These are phyloP conservation scores for Aspergillus ustus DNA, from an alignment of 2,329 filamentous ascomycete species.

Conservation along the genomic window DNA sequence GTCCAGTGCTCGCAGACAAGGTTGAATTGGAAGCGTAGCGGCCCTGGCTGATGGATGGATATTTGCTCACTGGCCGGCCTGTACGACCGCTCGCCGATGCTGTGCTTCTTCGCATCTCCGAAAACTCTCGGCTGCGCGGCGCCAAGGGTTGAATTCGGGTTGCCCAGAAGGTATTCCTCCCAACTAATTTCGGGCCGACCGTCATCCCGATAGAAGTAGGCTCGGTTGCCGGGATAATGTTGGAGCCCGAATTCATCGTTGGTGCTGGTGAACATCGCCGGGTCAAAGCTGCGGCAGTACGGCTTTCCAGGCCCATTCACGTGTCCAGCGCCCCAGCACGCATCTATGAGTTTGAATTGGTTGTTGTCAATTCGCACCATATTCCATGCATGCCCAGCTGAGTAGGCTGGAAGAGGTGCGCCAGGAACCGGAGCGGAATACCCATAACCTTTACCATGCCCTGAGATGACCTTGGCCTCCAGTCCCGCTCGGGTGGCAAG, in stretches of 20 bases:
- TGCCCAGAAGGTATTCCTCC: conserved; percentile 79
- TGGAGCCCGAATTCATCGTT: conserved; percentile 82
- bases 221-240: conserved; percentile 75
- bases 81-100: conserved; percentile 62
- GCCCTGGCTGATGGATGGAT: conserved; percentile 59
- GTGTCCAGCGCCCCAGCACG: conserved; percentile 89
- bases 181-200: conserved; percentile 67
- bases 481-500: conserved; percentile 81
- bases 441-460: conserved; percentile 87
- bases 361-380: conserved; percentile 85
- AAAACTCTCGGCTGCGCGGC: conserved; percentile 54
- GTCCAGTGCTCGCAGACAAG: conserved; percentile 84
- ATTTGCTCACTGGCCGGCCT: conserved; percentile 66
- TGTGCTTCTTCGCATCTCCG: conserved; percentile 53
- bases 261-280: conserved; percentile 62
- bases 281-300: conserved; percentile 72
- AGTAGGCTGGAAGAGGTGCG: conserved; percentile 66
- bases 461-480: conserved; percentile 73
- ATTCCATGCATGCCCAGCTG: conserved; percentile 84
- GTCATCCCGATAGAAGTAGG: conserved; percentile 75
- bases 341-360: conserved; percentile 87
- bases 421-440: conserved; percentile 67
- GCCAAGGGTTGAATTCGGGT: conserved; percentile 51
- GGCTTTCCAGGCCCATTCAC: conserved; percentile 58
- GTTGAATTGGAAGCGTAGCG: conserved; percentile 78